Percentiles rank a stretch among this genome's conserved stretches.
Evolutionary conservation across 2,329 filamentous ascomycete species (phyloP).

Genomic region (Tolypocladium amazonense): DNA sequence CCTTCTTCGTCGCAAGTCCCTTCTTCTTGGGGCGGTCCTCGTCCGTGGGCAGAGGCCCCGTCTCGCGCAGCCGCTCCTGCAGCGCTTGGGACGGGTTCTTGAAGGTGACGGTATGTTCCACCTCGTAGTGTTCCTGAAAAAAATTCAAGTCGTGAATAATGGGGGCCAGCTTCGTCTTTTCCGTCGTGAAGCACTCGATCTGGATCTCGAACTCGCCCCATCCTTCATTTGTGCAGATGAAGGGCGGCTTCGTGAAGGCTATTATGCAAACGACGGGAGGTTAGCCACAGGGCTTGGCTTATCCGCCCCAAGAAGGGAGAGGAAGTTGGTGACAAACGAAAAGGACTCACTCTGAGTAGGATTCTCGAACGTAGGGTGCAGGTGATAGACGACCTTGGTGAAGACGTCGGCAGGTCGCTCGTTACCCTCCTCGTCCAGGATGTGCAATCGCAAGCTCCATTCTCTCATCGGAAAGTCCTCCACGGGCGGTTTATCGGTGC

Average conservation of each 20-base stretch:
- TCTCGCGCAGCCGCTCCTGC: conserved; percentile 67
- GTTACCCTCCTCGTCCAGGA: conserved; percentile 79
- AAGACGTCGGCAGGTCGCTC: conserved; percentile 76
- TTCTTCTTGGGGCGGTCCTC: conserved; percentile 51
- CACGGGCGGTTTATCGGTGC: conserved; percentile 67
- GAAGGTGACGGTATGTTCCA: conserved; percentile 71
- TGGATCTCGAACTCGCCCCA: conserved; percentile 98
- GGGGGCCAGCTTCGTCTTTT: conserved; percentile 70
- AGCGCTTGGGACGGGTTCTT: conserved; percentile 88
- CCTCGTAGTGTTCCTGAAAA: conserved; percentile 68
- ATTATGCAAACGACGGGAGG: background rate
- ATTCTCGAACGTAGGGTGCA: conserved; percentile 89
- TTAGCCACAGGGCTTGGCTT: background rate
- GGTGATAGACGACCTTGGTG: conserved; percentile 83
- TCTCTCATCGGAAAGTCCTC: conserved; percentile 86
- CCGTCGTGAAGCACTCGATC: conserved; percentile 71
- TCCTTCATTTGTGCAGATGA: conserved; percentile 83
- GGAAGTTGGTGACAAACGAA: conserved; percentile 7
- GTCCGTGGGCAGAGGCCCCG: conserved; percentile 73
- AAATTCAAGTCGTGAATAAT: conserved; percentile 92
- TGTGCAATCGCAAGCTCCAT: conserved; percentile 80
- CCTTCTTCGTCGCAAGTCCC: conserved; percentile 63
- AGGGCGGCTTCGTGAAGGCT: conserved; percentile 79
- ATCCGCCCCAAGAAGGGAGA: background rate
- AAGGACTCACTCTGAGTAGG: conserved; percentile 65